phyloP scores from a whole-genome alignment of 2,329 filamentous ascomycete species.

The Cladophialophora yegresii region DNA sequence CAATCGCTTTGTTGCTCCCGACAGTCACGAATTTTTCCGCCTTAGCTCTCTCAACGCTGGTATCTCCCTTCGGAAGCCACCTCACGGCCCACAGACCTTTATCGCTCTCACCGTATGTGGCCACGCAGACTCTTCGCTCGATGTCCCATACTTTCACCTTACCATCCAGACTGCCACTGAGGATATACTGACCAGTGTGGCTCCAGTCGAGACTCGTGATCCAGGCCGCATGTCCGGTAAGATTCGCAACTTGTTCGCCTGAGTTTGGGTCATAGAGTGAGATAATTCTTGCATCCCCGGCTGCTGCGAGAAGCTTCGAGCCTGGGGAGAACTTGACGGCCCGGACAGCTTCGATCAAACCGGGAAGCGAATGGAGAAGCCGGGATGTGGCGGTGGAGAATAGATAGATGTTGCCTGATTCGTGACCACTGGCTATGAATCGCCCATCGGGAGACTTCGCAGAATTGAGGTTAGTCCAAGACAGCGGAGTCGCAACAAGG shows the following conservation, averaged over 20 bases:
- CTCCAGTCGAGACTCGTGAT: conserved; percentile 92
- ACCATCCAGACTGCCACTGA: conserved; percentile 86
- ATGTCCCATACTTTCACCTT: conserved; percentile 97
- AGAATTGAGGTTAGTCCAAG: neutral
- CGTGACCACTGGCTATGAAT: conserved; percentile 87
- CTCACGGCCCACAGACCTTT: conserved; percentile 79
- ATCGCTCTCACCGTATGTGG: conserved; percentile 89
- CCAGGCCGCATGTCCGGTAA: conserved; percentile 80
- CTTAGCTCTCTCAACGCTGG: conserved; percentile 43
- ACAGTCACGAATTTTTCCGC: conserved; percentile 74
- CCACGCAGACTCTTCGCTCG: conserved; percentile 79
- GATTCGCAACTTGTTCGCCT: conserved; percentile 86
- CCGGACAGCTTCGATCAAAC: conserved; percentile 82
- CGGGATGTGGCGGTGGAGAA: conserved; percentile 84
- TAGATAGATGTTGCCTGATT: conserved; percentile 87
- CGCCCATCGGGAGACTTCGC: conserved; percentile 66
- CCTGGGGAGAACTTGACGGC: conserved; percentile 85
- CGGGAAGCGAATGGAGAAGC: conserved; percentile 80
- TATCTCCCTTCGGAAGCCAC: conserved; percentile 72
- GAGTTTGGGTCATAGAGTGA: conserved; percentile 89
- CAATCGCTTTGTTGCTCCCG: conserved; percentile 72
- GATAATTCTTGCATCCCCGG: conserved; percentile 84
- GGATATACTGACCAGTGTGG: conserved; percentile 83
- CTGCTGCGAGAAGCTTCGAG: conserved; percentile 80
- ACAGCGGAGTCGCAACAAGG: neutral